Evolutionary conservation across 345 rosid genomes (phyloP).

Genomic region (Nephelium lappaceum): DNA sequence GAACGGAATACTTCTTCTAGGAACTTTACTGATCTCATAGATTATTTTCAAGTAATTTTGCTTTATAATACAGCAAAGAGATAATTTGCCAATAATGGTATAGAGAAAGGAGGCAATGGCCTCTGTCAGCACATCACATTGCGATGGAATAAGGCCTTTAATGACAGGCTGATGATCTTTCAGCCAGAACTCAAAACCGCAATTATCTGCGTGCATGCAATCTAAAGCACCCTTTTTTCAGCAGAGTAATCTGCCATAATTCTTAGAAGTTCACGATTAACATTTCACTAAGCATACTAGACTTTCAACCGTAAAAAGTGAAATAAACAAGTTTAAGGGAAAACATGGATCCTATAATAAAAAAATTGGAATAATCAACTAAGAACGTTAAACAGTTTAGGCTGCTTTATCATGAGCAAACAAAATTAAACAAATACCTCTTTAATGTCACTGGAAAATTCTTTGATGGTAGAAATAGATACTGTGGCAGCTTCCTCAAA

Average conservation of each 20-base stretch:
- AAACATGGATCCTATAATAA: background rate
- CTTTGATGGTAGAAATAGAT: conserved; percentile 74
- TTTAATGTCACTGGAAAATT: conserved; percentile 63
- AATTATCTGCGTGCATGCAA: background rate
- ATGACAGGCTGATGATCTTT: too few species aligned
- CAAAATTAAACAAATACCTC: conserved; percentile 52
- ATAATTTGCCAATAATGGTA: background rate
- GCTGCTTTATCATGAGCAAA: background rate
- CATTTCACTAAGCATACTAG: background rate
- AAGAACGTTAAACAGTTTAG: background rate
- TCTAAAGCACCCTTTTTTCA: background rate
- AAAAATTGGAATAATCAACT: background rate
- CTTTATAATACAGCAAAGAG: background rate
- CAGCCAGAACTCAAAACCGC: too few species aligned
- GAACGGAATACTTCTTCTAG: background rate
- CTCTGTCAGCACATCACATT: background rate
- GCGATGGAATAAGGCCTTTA: background rate
- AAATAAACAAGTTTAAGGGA: background rate
- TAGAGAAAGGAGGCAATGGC: background rate
- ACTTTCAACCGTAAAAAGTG: background rate
- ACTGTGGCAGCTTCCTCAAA: conserved; percentile 77
- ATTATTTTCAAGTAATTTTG: background rate
- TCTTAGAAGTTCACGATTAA: background rate
- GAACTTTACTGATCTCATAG: background rate
- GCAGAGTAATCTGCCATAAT: background rate